These are phyloP conservation scores for Teratosphaeria destructans DNA, from an alignment of 2,329 filamentous ascomycete genomes.

Conservation along the genomic window DNA sequence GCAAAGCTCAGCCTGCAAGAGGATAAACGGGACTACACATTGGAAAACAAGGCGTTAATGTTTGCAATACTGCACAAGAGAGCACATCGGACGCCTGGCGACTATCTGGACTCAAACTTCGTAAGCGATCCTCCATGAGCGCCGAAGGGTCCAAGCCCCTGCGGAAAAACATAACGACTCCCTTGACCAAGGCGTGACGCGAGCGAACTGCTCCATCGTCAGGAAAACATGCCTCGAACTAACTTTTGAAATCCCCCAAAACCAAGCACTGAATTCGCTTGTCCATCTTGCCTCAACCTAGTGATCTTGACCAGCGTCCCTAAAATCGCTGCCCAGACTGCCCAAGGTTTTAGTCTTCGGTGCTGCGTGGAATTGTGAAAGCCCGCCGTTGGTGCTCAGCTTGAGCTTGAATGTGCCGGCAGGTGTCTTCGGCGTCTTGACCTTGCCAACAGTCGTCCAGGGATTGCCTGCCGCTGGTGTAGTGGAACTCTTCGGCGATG, in stretches of 20 bases:
- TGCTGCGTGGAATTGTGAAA: slow-evolving; percentile 2
- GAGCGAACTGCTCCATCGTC: background rate
- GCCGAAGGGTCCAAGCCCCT: background rate
- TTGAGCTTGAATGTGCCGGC: slow-evolving; percentile 1
- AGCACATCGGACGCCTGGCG: background rate
- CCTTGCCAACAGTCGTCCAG: slow-evolving; percentile 6
- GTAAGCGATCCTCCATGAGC: background rate
- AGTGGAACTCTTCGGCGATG: background rate
- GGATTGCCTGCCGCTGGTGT: background rate
- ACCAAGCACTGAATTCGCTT: background rate
- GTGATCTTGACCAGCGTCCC: background rate
- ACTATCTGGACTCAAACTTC: too few species aligned
- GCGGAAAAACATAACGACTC: background rate
- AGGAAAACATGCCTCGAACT: background rate
- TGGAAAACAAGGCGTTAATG: background rate
- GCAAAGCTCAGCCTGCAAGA: too few species aligned
- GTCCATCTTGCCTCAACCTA: background rate
- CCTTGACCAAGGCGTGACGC: background rate
- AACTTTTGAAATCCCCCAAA: background rate
- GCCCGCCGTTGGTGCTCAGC: slow-evolving; percentile 3
- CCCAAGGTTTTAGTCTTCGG: background rate
- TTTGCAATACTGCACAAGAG: background rate
- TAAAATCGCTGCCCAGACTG: background rate
- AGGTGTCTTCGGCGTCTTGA: background rate
- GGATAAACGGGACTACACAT: background rate